Percentiles rank a stretch among this genome's conserved stretches.
phyloP scores from a whole-genome alignment of 495 filamentous ascomycete species.

The Tuber magnatum region DNA sequence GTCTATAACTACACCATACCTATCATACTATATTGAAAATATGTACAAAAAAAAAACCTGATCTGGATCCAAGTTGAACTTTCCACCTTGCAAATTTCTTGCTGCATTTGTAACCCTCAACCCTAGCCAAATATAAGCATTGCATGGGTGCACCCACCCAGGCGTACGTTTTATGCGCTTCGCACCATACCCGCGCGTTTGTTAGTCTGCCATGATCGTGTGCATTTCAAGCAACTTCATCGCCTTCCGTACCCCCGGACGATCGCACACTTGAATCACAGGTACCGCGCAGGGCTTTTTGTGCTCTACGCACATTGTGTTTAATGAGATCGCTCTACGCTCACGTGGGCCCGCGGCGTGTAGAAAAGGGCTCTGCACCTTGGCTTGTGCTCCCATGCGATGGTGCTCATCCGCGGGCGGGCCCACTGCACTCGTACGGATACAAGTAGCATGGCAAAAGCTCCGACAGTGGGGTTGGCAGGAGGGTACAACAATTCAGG shows the following conservation, averaged over 20 bases:
- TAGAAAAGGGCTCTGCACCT: not conserved
- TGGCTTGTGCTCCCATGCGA: not conserved
- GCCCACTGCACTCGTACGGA: not conserved
- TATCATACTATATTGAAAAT: too few species aligned
- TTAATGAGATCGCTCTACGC: not conserved
- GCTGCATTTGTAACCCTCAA: too few species aligned
- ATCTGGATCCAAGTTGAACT: too few species aligned
- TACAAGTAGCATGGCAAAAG: not conserved
- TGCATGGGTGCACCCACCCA: too few species aligned
- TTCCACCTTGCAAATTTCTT: too few species aligned
- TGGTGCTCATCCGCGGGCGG: not conserved
- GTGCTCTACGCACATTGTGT: not conserved
- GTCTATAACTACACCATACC: too few species aligned
- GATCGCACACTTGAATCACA: not conserved
- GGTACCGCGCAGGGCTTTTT: not conserved
- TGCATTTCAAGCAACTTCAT: not conserved
- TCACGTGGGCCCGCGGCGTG: not conserved
- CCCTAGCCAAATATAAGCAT: too few species aligned
- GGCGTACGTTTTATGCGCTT: too few species aligned
- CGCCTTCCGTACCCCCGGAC: not conserved
- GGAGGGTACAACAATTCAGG: not conserved
- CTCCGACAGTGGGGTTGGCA: not conserved
- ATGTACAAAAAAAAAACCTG: too few species aligned
- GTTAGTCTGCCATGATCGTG: conserved; percentile 3
- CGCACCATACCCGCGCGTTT: too few species aligned